Percentiles rank a stretch among this genome's conserved stretches.
phyloP scores from a whole-genome alignment of 2,329 filamentous ascomycete species.

The Fusarium guadeloupense region DNA sequence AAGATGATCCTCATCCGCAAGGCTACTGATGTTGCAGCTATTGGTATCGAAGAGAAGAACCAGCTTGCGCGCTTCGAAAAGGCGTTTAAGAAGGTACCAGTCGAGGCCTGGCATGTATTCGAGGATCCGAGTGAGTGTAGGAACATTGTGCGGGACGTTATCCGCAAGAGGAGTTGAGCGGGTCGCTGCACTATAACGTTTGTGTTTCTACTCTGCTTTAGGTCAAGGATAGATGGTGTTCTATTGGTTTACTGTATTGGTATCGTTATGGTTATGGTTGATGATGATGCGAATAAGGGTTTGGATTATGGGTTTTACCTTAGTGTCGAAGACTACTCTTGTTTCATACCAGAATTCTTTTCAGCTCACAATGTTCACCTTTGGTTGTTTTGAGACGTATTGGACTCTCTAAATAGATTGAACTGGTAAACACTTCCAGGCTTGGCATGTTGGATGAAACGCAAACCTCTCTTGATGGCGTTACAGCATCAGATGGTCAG shows the following conservation, averaged over 20 bases:
- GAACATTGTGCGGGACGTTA: slow-evolving; percentile 43
- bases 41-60: slow-evolving; percentile 78
- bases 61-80: slow-evolving; percentile 79
- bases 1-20: slow-evolving; percentile 86
- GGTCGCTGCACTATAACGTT: neutral
- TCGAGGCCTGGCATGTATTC: slow-evolving; percentile 81
- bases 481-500: too few species aligned
- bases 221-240: neutral
- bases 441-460: too few species aligned
- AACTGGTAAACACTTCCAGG: too few species aligned
- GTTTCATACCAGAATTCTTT: neutral
- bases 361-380: too few species aligned
- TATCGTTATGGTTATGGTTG: neutral
- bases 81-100: slow-evolving; percentile 81
- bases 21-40: slow-evolving; percentile 75
- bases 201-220: neutral
- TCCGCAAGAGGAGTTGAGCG: slow-evolving; percentile 25
- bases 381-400: neutral
- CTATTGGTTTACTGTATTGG: neutral
- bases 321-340: neutral
- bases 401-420: neutral
- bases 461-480: too few species aligned
- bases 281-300: neutral
- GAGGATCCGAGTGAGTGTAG: slow-evolving; percentile 75
- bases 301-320: neutral